Evolutionary conservation across 441 rosid genomes (phyloP).

Genomic region (Geranium incanum): DNA sequence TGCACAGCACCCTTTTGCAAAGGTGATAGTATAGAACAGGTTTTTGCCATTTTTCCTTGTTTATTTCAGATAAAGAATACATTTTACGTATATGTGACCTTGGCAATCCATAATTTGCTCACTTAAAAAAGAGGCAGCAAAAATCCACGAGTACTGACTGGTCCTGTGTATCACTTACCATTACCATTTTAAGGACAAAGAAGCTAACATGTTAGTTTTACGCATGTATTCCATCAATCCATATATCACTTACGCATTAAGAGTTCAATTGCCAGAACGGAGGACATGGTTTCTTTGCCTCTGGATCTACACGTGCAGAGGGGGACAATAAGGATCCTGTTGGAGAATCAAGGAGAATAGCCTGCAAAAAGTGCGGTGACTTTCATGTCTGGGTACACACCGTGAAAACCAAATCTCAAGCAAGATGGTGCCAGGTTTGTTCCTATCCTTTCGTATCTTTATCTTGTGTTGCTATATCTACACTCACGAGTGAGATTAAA

Average conservation of each 20-base stretch:
- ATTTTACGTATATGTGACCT: background rate
- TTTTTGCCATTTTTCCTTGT: background rate
- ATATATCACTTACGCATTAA: slow-evolving; percentile 22
- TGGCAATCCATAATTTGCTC: background rate
- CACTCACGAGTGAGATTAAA: background rate
- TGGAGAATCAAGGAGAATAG: slow-evolving; percentile 72
- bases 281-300: slow-evolving; percentile 48
- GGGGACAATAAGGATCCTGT: slow-evolving; percentile 50
- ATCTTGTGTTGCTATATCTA: background rate
- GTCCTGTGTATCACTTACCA: background rate
- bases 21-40: too few species aligned
- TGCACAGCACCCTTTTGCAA: too few species aligned
- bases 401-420: slow-evolving; percentile 68
- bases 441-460: slow-evolving; percentile 21
- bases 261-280: slow-evolving; percentile 37
- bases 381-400: slow-evolving; percentile 76
- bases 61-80: background rate
- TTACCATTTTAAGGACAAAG: background rate
- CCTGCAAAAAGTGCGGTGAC: slow-evolving; percentile 73
- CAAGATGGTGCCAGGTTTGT: slow-evolving; percentile 99
- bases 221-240: background rate
- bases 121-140: background rate
- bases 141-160: background rate
- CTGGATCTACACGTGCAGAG: slow-evolving; percentile 57
- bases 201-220: slow-evolving; percentile 2